Evolutionary conservation across 305 asterid genomes (phyloP).

Genomic region (Plantago lanceolata): DNA sequence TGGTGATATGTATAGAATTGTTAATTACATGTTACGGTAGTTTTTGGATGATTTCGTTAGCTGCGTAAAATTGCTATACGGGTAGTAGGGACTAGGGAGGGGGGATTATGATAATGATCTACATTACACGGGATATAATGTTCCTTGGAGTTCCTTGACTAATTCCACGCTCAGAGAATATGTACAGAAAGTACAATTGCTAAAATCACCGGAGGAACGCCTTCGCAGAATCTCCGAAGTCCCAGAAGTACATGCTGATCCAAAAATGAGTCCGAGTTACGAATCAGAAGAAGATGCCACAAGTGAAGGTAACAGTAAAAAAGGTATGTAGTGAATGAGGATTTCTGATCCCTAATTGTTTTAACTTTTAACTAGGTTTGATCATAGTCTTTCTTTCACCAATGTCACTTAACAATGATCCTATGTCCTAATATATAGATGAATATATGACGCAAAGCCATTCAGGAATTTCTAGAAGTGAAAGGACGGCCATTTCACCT

Average conservation of each 20-base stretch:
- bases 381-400: background rate
- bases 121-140: background rate
- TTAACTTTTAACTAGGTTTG: slow-evolving; percentile 14
- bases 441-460: slow-evolving; percentile 28
- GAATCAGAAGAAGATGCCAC: slow-evolving; percentile 63
- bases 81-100: no score
- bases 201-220: slow-evolving; percentile 75
- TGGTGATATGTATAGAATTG: no score
- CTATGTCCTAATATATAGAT: slow-evolving; percentile 31
- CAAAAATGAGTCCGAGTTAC: slow-evolving; percentile 67
- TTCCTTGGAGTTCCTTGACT: slow-evolving; percentile 55
- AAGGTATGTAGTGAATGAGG: slow-evolving; percentile 32
- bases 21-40: no score
- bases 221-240: slow-evolving; percentile 57
- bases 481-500: slow-evolving; percentile 30
- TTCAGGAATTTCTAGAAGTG: slow-evolving; percentile 23
- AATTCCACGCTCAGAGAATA: slow-evolving; percentile 70
- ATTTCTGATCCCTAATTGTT: slow-evolving; percentile 16
- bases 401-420: slow-evolving; percentile 4
- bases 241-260: slow-evolving; percentile 79
- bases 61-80: no score
- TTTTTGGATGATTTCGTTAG: no score
- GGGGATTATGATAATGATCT: no score
- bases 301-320: slow-evolving; percentile 32
- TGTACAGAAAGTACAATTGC: slow-evolving; percentile 51